Percentiles rank a stretch among this genome's conserved stretches.
phyloP scores from a whole-genome alignment of 257 asterid species.

The Scutellaria minor region DNA sequence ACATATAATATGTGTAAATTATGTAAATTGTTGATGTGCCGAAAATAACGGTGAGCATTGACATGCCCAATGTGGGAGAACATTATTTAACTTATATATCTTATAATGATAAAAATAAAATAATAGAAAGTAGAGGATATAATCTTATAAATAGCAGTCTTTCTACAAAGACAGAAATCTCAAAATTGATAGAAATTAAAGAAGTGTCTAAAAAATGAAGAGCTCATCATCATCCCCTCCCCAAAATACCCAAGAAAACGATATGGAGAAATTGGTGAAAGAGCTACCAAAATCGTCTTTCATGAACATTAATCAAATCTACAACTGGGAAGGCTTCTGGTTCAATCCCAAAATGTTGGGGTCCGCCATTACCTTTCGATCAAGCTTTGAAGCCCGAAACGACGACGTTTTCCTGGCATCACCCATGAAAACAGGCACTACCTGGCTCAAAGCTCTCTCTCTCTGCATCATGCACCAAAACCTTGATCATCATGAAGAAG shows the following conservation, averaged over 20 bases:
- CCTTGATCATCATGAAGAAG: background rate
- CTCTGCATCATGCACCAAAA: background rate
- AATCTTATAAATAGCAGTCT: too few species aligned
- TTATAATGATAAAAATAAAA: too few species aligned
- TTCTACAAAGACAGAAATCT: too few species aligned
- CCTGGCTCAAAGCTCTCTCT: slow-evolving; percentile 6
- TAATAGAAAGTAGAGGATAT: too few species aligned
- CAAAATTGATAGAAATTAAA: too few species aligned
- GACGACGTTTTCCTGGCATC: slow-evolving; percentile 30
- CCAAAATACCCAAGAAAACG: background rate
- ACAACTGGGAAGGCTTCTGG: slow-evolving; percentile 15
- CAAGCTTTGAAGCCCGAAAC: background rate
- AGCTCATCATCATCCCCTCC: background rate
- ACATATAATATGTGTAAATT: too few species aligned
- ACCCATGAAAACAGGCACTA: slow-evolving; percentile 24
- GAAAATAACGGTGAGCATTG: too few species aligned
- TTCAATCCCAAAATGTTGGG: background rate
- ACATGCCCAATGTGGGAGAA: too few species aligned
- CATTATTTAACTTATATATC: too few species aligned
- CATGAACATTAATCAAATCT: background rate
- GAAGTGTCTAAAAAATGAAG: background rate
- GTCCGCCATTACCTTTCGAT: background rate
- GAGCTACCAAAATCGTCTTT: background rate
- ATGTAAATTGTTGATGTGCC: too few species aligned
- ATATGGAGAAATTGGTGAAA: background rate